Evolutionary conservation across 495 filamentous ascomycete species (phyloP).

Genomic region (Hyaloscypha finlandica): DNA sequence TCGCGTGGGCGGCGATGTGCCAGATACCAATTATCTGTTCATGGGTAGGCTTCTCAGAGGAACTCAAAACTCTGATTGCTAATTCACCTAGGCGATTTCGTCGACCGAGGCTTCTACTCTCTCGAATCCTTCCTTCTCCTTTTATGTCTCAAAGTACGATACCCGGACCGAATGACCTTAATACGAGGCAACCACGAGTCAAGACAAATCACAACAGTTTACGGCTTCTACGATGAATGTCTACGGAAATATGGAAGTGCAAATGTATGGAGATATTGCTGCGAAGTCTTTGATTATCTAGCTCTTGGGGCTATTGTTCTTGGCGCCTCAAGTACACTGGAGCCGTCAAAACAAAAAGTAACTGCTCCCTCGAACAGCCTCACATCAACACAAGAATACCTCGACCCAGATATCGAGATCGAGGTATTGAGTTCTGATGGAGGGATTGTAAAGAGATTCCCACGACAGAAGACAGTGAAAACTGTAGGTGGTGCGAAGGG

Average conservation of each 20-base stretch:
- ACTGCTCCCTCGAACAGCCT: constrained; percentile 44
- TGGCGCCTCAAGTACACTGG: constrained; percentile 76
- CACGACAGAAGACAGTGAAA: constrained; percentile 43
- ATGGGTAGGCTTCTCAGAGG: constrained; percentile 61
- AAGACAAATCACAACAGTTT: constrained; percentile 95
- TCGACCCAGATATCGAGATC: constrained; percentile 79
- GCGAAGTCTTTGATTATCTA: constrained; percentile 97
- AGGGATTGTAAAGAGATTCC: constrained; percentile 72
- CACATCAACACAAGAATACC: constrained; percentile 39
- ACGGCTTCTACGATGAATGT: constrained; percentile 99
- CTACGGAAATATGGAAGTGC: constrained; percentile 95
- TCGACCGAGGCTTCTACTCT: constrained; percentile 97
- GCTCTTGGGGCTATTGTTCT: constrained; percentile 93
- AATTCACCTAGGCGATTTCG: constrained; percentile 74
- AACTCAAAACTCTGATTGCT: constrained; percentile 5
- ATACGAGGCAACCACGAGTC: constrained; percentile 98
- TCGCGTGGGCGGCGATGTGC: constrained; percentile 90
- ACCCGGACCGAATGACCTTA: constrained; percentile 95
- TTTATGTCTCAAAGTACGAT: constrained; percentile 94
- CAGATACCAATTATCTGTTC: constrained; percentile 98
- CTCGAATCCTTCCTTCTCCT: constrained; percentile 95
- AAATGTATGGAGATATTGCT: constrained; percentile 98
- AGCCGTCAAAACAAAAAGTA: constrained; percentile 48
- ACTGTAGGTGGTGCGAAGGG: constrained; percentile 26
- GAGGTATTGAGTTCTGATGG: constrained; percentile 85